Conservation (phyloP, 2,329 filamentous ascomycete species). For the Neocatenulostroma microsporum region DNA sequence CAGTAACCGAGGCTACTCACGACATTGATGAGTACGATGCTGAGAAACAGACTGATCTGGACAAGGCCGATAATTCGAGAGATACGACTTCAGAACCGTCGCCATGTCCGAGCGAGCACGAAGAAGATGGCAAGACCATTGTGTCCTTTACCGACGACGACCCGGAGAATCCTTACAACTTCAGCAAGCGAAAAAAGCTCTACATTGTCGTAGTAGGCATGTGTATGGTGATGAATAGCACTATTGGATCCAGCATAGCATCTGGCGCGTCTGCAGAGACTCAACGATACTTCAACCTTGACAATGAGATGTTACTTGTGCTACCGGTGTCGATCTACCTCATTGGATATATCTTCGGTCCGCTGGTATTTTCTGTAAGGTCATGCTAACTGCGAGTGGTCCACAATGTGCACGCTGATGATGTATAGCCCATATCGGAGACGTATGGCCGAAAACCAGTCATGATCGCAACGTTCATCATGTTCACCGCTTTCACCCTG, state of each 20-base stretch:
- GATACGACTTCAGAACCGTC: constrained; percentile 16
- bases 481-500: constrained; percentile 40
- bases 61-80: constrained; percentile 23
- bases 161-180: constrained; percentile 37
- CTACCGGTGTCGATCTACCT: constrained; percentile 46
- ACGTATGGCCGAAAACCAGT: constrained; percentile 39
- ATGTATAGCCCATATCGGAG: constrained; percentile 35
- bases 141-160: constrained; percentile 35
- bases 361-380: constrained; percentile 32
- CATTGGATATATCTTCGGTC: constrained; percentile 44
- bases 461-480: constrained; percentile 45
- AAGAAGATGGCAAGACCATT: constrained; percentile 18
- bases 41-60: constrained; percentile 14
- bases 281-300: constrained; percentile 49
- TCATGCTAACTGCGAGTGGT: not conserved
- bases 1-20: constrained; percentile 2
- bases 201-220: constrained; percentile 50
- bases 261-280: constrained; percentile 56
- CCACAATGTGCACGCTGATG: constrained; percentile 1
- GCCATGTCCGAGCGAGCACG: constrained; percentile 10
- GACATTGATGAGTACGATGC: constrained; percentile 11
- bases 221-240: constrained; percentile 58
- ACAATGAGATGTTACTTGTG: constrained; percentile 35
- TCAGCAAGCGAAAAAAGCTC: constrained; percentile 39
- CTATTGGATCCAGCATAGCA: constrained; percentile 57